A percentile compares a stretch with the other conserved stretches of the same genome.
phyloP scores from a whole-genome alignment of 2,329 filamentous ascomycete genomes.

The Neospermospora avenae region DNA sequence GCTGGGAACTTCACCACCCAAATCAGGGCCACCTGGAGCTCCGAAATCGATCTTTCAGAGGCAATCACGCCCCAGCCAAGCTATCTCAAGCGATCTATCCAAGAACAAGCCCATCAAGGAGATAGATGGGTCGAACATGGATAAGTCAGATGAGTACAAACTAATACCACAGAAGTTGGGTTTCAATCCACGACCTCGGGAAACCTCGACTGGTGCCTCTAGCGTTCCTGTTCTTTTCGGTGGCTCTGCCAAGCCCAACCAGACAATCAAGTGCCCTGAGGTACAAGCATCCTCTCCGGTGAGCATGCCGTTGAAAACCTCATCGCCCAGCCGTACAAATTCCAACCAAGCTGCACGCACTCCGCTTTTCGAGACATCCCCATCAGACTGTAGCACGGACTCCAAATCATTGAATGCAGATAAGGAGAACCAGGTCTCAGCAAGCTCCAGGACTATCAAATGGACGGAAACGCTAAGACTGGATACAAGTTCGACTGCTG shows the following conservation, averaged over 20 bases:
- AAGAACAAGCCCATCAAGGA: background rate
- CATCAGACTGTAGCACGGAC: constrained; percentile 10
- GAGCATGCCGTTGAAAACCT: constrained; percentile 15
- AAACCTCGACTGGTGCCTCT: constrained; percentile 16
- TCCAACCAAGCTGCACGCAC: constrained; percentile 8
- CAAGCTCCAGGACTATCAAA: constrained; percentile 22
- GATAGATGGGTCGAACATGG: background rate
- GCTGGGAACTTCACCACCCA: constrained; percentile 28
- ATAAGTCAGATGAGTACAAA: constrained; percentile 16
- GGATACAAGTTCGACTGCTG: constrained; percentile 5
- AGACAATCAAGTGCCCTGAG: background rate
- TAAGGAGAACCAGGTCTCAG: constrained; percentile 21
- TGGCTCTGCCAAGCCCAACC: background rate
- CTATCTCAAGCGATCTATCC: background rate
- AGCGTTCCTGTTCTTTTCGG: constrained; percentile 15
- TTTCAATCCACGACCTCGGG: constrained; percentile 30
- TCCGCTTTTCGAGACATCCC: background rate
- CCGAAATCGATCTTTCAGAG: constrained; percentile 5
- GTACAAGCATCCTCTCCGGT: constrained; percentile 14
- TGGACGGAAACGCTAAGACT: constrained; percentile 26
- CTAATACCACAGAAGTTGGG: constrained; percentile 32
- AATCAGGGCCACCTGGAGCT: constrained; percentile 22
- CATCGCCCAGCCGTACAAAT: constrained; percentile 25
- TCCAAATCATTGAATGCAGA: constrained; percentile 6
- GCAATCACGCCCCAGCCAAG: background rate